Evolutionary conservation across 1,284 basidiomycete species (phyloP), one percentile per base, ranked within the genome.

Genomic region (Peniophora sp.): DNA sequence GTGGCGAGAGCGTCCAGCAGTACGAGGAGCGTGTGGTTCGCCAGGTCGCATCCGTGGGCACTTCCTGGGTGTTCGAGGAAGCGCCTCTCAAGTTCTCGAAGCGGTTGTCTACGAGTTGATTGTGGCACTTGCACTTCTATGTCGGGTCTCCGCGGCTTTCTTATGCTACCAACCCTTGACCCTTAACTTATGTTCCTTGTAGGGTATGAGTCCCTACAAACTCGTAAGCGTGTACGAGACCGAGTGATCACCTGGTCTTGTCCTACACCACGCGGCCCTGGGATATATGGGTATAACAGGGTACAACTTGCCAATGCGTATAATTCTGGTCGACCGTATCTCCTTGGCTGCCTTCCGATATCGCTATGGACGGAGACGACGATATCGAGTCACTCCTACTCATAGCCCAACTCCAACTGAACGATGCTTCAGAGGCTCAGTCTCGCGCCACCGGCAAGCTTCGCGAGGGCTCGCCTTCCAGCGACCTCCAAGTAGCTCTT

Each of bases 1-100:
- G 56, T 54, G 51, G 39, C 8, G 39, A 41, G 39, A 41, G n/a
- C 39, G 8, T 41, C 9, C 9, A 22, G 8, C 39, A 41, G 39
- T 41, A 41, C 16, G 39, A 8, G 20, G 39, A 41, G 16, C 39
- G 39, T 41, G 39, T 41, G n/a, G 1, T n/a, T 8, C n/a, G 39
- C 8, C n/a, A 41, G 9, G 16, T 22, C n/a, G 20, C n/a, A 10
- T 22, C n/a, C 23, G 32, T 49, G 19, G 36, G 36, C 6, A 49
- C 36, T 19, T 27, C 47, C 32, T 49, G 32, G 16, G 24, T 22
- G 34, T 49, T n/a, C 11, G n/a, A 27, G 19, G 27, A 24, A 10
- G 39, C 20, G 6, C 39, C 39, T 22, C 39, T 41, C 39, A 41
- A 8, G 39, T 22, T 41, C 16, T 9, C 39, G 39, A 41, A 2